phyloP scores from a whole-genome alignment of 176 grass and related monocot genomes.

The Carex myosuroides region DNA sequence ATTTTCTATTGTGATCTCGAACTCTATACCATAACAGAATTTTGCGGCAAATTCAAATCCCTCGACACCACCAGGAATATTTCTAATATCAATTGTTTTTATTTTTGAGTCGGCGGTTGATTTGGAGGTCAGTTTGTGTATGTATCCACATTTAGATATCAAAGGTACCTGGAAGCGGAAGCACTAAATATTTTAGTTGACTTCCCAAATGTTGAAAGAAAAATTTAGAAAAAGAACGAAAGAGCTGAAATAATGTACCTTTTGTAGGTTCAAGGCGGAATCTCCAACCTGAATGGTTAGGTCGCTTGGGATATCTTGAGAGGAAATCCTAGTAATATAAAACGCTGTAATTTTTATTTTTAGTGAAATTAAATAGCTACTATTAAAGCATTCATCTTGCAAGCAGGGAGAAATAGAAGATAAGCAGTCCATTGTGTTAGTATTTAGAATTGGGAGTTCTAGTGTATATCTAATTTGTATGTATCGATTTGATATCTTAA shows the following conservation, averaged over 20 bases:
- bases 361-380: neutral
- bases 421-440: neutral
- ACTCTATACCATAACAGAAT: constrained; percentile 71
- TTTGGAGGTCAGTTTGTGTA: constrained; percentile 42
- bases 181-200: neutral
- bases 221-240: neutral
- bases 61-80: constrained; percentile 50
- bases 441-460: neutral
- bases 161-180: constrained; percentile 47
- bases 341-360: neutral
- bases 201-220: neutral
- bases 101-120: constrained; percentile 10
- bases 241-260: constrained; percentile 32
- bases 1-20: constrained; percentile 75
- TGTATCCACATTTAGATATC: constrained; percentile 62
- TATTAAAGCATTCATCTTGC: neutral
- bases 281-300: constrained; percentile 55
- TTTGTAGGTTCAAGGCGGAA: constrained; percentile 55
- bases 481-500: neutral
- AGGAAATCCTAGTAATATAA: constrained; percentile 54
- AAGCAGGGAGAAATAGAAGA: neutral
- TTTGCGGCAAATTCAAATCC: constrained; percentile 61
- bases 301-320: constrained; percentile 65
- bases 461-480: neutral
- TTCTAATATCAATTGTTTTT: constrained; percentile 40